A percentile compares a stretch with the other conserved stretches of the same genome.
Evolutionary conservation across 768 basidiomycete genomes (phyloP).

Genomic region (Multifurca ochricompacta): DNA sequence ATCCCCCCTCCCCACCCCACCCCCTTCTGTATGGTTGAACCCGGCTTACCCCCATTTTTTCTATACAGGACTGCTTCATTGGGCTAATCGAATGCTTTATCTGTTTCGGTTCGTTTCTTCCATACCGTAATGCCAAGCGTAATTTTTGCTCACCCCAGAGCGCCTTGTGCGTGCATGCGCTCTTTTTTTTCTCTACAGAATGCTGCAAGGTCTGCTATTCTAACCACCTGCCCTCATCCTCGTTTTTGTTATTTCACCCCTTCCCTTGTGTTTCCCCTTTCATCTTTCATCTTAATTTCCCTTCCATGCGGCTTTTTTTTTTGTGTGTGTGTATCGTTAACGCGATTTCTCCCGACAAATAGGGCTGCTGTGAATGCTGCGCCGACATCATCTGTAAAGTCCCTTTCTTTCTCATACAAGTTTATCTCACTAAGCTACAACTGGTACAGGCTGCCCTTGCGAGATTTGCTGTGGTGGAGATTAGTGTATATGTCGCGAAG

Average conservation of each 20-base stretch:
- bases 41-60: neutral
- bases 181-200: conserved; percentile 32
- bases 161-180: neutral
- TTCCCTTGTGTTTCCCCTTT: neutral
- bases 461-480: conserved; percentile 49
- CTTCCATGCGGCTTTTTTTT: neutral
- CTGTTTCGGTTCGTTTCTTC: conserved; percentile 51
- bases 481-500: no score
- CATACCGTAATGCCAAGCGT: neutral
- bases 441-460: conserved; percentile 59
- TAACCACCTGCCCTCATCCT: neutral
- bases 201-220: conserved; percentile 56
- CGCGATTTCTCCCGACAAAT: neutral
- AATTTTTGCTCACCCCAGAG: neutral
- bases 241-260: neutral
- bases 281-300: neutral
- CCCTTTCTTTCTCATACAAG: neutral
- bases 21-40: neutral
- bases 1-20: neutral
- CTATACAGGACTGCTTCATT: conserved; percentile 55
- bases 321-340: conserved; percentile 13
- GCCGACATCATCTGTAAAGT: conserved; percentile 65
- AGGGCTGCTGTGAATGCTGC: conserved; percentile 65
- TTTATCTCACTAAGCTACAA: neutral
- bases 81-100: conserved; percentile 57